Evolutionary conservation across 2,329 filamentous ascomycete species (phyloP).

Genomic region (Beauveria caledonica): DNA sequence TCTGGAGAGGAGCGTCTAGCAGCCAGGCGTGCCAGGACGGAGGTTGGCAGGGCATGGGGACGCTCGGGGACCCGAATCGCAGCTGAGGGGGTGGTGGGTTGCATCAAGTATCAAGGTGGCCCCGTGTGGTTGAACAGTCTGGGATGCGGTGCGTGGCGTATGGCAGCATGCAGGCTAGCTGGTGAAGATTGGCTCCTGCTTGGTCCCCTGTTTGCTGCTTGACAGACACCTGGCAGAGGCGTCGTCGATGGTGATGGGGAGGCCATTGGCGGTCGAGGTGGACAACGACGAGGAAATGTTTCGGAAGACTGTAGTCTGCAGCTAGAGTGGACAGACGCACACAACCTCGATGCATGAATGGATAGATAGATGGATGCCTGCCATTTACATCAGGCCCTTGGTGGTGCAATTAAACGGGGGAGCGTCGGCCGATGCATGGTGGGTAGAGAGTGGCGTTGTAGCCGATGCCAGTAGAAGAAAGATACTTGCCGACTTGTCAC

Average conservation of each 20-base stretch:
- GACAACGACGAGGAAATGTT: background rate
- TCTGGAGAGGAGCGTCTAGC: background rate
- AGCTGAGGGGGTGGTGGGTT: conserved; percentile 2
- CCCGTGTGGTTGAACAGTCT: background rate
- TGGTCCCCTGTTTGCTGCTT: background rate
- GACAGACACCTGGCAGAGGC: background rate
- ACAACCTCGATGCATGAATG: background rate
- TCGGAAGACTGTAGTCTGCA: background rate
- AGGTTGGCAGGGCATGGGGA: background rate
- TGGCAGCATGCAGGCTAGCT: background rate
- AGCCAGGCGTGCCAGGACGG: background rate
- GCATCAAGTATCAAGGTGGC: background rate
- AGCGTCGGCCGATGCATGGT: too few species aligned
- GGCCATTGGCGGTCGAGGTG: background rate
- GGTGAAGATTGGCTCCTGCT: background rate
- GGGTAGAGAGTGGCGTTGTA: background rate
- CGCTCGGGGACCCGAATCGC: background rate
- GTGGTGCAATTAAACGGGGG: too few species aligned
- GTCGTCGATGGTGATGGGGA: background rate
- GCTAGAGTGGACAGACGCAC: background rate
- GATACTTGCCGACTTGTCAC: too few species aligned
- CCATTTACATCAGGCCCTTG: too few species aligned
- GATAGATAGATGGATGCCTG: background rate
- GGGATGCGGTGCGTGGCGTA: background rate
- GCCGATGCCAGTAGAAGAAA: background rate